Evolutionary conservation across 164 flowering plant genomes (phyloP).

Genomic region (Tetracentron sinense): DNA sequence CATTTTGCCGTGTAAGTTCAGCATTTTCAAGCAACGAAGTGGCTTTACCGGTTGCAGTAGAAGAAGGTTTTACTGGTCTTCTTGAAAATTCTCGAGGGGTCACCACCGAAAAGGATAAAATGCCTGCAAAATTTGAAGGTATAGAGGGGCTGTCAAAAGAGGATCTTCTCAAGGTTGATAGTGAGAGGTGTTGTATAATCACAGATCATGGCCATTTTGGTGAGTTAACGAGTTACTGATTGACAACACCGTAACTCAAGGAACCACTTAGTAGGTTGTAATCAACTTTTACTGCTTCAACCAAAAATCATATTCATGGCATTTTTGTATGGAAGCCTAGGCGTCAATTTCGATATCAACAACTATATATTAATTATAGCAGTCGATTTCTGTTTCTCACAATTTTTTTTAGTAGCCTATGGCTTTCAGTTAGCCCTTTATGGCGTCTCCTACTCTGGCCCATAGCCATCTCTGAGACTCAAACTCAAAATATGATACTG

Average conservation of each 20-base stretch:
- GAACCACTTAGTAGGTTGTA: no score
- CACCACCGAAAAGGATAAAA: conserved; percentile 25
- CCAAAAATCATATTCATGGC: not conserved
- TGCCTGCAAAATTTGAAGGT: conserved; percentile 31
- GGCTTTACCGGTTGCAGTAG: conserved; percentile 84
- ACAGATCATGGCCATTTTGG: conserved; percentile 99
- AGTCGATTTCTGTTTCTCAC: no score
- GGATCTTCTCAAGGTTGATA: conserved; percentile 74
- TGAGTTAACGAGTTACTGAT: conserved; percentile 24
- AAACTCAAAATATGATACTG: no score
- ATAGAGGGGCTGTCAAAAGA: conserved; percentile 47
- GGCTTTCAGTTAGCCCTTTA: no score
- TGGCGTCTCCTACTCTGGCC: no score
- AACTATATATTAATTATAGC: no score
- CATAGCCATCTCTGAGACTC: no score
- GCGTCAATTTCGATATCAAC: no score
- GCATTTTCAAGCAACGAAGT: conserved; percentile 83
- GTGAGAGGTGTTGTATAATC: conserved; percentile 93
- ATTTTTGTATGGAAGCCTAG: no score
- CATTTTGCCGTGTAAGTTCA: conserved; percentile 89
- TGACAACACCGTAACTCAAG: not conserved
- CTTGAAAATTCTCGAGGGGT: conserved; percentile 27
- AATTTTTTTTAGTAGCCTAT: no score
- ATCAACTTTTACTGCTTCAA: not conserved
- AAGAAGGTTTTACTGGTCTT: conserved; percentile 91